phyloP scores from a whole-genome alignment of 495 filamentous ascomycete species.

The Penicillium ochrochloron region DNA sequence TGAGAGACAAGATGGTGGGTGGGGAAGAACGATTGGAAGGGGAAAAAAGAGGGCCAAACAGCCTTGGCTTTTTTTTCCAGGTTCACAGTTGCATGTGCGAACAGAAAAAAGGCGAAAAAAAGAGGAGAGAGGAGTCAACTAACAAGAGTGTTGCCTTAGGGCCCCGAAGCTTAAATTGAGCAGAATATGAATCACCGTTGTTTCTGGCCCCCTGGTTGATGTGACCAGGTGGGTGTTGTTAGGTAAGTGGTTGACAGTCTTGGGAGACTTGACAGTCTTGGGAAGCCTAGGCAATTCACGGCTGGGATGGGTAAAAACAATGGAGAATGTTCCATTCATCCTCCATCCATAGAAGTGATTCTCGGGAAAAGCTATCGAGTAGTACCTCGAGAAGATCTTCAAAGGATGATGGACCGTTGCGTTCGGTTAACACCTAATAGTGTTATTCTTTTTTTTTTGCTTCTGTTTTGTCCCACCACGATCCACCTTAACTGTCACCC shows the following conservation, averaged over 20 bases:
- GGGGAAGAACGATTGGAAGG: not conserved
- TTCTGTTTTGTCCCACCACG: not conserved
- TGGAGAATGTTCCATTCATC: conserved; percentile 1
- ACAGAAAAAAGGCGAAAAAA: not conserved
- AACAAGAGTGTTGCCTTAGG: not conserved
- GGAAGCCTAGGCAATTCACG: not conserved
- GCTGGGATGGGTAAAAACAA: not conserved
- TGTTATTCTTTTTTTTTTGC: not conserved
- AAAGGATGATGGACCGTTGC: not conserved
- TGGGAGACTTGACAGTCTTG: not conserved
- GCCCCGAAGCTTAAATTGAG: conserved; percentile 19
- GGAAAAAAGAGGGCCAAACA: conserved; percentile 1
- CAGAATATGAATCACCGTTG: conserved; percentile 17
- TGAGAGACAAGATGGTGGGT: not conserved
- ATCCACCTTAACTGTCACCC: conserved; percentile 24
- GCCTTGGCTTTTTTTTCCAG: conserved; percentile 5
- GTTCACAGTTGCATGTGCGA: conserved; percentile 13
- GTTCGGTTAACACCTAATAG: conserved; percentile 3
- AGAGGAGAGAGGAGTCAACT: not conserved
- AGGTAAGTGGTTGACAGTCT: conserved; percentile 13
- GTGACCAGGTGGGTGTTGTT: conserved; percentile 8
- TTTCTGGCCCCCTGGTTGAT: not conserved
- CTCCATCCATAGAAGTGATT: not conserved
- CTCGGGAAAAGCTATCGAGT: not conserved
- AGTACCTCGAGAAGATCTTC: not conserved